Conservation (phyloP, 345 rosid genomes). For the Hirschfeldia incana region DNA sequence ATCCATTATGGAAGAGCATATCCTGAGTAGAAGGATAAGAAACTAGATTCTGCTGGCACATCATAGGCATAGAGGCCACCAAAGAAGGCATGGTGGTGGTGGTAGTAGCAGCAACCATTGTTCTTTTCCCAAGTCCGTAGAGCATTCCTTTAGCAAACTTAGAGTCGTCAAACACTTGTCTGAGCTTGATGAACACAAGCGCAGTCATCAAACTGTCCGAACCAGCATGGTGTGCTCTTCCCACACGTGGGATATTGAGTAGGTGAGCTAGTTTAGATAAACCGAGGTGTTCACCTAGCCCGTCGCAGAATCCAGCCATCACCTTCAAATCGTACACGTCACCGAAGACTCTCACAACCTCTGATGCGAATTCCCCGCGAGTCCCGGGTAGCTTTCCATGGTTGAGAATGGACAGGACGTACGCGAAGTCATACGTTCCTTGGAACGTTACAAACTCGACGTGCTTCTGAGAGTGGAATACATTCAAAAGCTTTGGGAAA, state of each 20-base stretch:
- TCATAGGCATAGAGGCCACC: neutral
- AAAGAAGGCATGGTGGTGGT: neutral
- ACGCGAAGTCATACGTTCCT: constrained; percentile 35
- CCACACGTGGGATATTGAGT: constrained; percentile 20
- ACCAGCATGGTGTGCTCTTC: constrained; percentile 38
- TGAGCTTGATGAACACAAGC: constrained; percentile 25
- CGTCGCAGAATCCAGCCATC: constrained; percentile 32
- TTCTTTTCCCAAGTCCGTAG: constrained; percentile 28
- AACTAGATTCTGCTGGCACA: constrained; percentile 23
- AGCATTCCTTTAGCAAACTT: constrained; percentile 31
- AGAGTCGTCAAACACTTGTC: constrained; percentile 4
- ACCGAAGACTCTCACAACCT: constrained; percentile 7
- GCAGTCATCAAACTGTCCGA: constrained; percentile 40
- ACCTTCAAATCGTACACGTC: constrained; percentile 39
- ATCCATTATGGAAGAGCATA: constrained; percentile 9
- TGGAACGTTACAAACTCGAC: constrained; percentile 28
- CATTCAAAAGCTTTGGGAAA: constrained; percentile 1
- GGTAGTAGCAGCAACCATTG: neutral
- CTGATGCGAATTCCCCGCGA: neutral
- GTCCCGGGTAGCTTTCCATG: constrained; percentile 10
- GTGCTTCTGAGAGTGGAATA: neutral
- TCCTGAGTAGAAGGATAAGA: constrained; percentile 7
- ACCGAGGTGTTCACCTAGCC: constrained; percentile 31
- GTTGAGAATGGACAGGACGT: constrained; percentile 14
- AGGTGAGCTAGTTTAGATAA: constrained; percentile 26